These are phyloP conservation scores for Starmerella apicola DNA, from an alignment of 805 yeast species.

Conservation along the genomic window DNA sequence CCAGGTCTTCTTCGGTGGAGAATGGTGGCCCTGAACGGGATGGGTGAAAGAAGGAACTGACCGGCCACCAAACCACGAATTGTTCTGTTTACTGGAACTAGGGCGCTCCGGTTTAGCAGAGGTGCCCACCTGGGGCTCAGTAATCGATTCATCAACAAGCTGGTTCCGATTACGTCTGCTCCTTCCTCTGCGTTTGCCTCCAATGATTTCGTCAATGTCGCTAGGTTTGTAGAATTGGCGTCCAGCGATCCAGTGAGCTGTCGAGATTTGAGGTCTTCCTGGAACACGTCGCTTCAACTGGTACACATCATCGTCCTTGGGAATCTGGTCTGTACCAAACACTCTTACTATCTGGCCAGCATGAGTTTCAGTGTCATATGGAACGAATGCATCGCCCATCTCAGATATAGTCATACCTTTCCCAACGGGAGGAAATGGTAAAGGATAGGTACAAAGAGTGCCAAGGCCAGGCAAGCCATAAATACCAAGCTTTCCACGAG, in stretches of 20 bases:
- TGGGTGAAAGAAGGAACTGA: slow-evolving; percentile 6
- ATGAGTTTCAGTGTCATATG: slow-evolving; percentile 45
- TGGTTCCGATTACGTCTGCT: slow-evolving; percentile 28
- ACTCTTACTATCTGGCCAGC: slow-evolving; percentile 39
- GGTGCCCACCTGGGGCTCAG: slow-evolving; percentile 4
- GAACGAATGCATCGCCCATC: slow-evolving; percentile 29
- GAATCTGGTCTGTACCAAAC: slow-evolving; percentile 32
- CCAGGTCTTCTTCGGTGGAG: slow-evolving; percentile 20
- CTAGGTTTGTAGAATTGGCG: slow-evolving; percentile 44
- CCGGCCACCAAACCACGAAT: slow-evolving; percentile 10
- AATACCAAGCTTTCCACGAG: slow-evolving; percentile 16
- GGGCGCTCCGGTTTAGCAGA: neutral
- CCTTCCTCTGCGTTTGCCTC: slow-evolving; percentile 60
- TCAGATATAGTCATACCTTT: slow-evolving; percentile 23
- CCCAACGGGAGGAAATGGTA: slow-evolving; percentile 10
- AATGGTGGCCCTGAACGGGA: slow-evolving; percentile 4
- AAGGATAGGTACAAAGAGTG: slow-evolving; percentile 15
- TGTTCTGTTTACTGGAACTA: neutral
- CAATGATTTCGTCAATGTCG: slow-evolving; percentile 55
- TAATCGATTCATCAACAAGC: slow-evolving; percentile 14
- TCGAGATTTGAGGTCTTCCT: slow-evolving; percentile 64
- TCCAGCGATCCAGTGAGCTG: slow-evolving; percentile 81
- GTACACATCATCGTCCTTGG: slow-evolving; percentile 42
- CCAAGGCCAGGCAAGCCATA: slow-evolving; percentile 20
- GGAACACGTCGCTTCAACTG: slow-evolving; percentile 54